Base-by-base conservation (phyloP, 345 rosid genomes). In the Kandelia obovata region DNA sequence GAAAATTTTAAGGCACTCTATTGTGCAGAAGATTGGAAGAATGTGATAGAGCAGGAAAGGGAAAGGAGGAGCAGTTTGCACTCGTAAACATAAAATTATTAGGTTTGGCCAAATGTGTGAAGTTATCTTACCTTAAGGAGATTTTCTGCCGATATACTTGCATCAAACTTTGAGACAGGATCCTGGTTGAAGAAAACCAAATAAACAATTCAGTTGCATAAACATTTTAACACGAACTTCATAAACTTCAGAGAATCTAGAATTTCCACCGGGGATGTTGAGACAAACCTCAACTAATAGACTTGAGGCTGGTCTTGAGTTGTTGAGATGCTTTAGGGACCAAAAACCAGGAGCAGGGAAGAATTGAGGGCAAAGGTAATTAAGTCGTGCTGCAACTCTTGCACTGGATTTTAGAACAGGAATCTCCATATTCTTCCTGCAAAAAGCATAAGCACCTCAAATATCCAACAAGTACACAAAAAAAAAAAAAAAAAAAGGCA, bases 321-420 rank as follows among this genome's bases (percentile, higher is more conserved):
- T 62, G 69, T 58, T 67, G 70, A 71, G 78, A 55, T 82, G 77
- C 39, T 79, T 52, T 58, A 73, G 80, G 60, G 89, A 77, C 95
- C 92, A 89, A 75, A 89, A 89, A 16, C 97, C 97, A 49, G 91
- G 84, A 71, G 92, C 86, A 15, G 97, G 98, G 75, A 94, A 94
- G 84, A 91, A 88, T 84, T 89, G 98, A 20, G 98, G 97, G 53
- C 96, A 94, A 75, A 94, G 73, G 78, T 89, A 89, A 79, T 94
- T 88, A 66, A 94, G 96, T 49, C 90, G 81, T 11, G 97, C 90
- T 15, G 96, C 75, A 58, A 89, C 83, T 83, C 89, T 84, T 16
- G 96, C 89, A 81, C 98, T 91, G 72, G 96, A 75, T 80, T 80
- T 76, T 63, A 91, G 80, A 71, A 94, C 83, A 51, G 97, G 96